phyloP scores from a whole-genome alignment of 2,329 filamentous ascomycete genomes.

The Xylaria polymorpha region DNA sequence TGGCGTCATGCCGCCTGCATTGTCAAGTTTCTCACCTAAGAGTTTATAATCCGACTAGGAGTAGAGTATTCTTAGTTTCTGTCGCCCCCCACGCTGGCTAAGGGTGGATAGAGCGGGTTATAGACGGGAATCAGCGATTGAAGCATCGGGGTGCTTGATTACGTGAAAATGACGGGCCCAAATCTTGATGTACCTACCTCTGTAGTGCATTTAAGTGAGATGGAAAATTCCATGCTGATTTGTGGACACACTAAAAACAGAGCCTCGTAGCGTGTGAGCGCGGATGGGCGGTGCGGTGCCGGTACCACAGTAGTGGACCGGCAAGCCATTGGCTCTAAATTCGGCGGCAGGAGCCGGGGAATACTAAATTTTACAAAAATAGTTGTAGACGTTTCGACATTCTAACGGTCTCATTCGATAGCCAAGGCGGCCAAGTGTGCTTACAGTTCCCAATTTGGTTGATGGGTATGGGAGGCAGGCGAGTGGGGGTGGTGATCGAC shows the following conservation, averaged over 20 bases:
- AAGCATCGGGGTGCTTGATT: slow-evolving; percentile 9
- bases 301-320: slow-evolving; percentile 36
- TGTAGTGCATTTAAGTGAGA: not conserved
- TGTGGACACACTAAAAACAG: slow-evolving; percentile 15
- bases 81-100: slow-evolving; percentile 24
- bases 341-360: slow-evolving; percentile 35
- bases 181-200: not conserved
- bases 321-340: slow-evolving; percentile 36
- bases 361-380: slow-evolving; percentile 37
- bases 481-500: slow-evolving; percentile 29
- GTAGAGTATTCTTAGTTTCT: slow-evolving; percentile 26
- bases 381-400: slow-evolving; percentile 29
- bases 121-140: slow-evolving; percentile 16
- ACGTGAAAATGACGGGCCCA: slow-evolving; percentile 19
- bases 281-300: slow-evolving; percentile 36
- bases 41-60: slow-evolving; percentile 27
- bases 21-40: slow-evolving; percentile 37
- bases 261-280: slow-evolving; percentile 19
- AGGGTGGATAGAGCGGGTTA: slow-evolving; percentile 18
- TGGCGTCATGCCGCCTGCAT: slow-evolving; percentile 21
- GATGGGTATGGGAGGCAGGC: slow-evolving; percentile 16
- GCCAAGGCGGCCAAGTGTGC: slow-evolving; percentile 28
- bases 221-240: slow-evolving; percentile 24
- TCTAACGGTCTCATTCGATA: slow-evolving; percentile 33
- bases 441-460: slow-evolving; percentile 33